phyloP scores from a whole-genome alignment of 345 rosid genomes.

The Brassica nigra region DNA sequence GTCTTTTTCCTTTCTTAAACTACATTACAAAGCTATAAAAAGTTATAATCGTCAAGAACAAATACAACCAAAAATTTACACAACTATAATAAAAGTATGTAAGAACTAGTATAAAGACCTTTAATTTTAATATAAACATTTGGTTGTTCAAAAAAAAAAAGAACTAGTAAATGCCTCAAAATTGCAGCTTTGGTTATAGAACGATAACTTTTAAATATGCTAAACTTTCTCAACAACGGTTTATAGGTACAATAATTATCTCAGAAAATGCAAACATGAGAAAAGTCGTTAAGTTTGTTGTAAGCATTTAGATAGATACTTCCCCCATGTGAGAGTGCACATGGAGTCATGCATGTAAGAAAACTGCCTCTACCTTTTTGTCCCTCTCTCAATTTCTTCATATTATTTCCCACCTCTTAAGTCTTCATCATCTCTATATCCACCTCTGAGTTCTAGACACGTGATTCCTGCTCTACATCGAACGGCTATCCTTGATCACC shows the following conservation, averaged over 20 bases:
- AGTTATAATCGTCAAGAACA: not conserved
- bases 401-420: constrained; percentile 29
- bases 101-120: not conserved
- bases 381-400: constrained; percentile 19
- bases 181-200: not conserved
- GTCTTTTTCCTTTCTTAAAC: not conserved
- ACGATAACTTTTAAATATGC: not conserved
- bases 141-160: too few relatives aligned
- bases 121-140: too few relatives aligned
- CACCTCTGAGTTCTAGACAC: constrained; percentile 21
- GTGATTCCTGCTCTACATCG: constrained; percentile 19
- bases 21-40: not conserved
- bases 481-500: constrained; percentile 25
- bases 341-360: constrained; percentile 36
- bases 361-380: constrained; percentile 32
- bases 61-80: not conserved
- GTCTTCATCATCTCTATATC: constrained; percentile 23
- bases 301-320: constrained; percentile 24
- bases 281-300: constrained; percentile 32
- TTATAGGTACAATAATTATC: not conserved
- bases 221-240: not conserved
- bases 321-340: constrained; percentile 39
- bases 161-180: not conserved
- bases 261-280: constrained; percentile 1
- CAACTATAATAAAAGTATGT: not conserved